Base-by-base conservation (phyloP, 1,284 basidiomycete genomes). In the Trametes versicolor region DNA sequence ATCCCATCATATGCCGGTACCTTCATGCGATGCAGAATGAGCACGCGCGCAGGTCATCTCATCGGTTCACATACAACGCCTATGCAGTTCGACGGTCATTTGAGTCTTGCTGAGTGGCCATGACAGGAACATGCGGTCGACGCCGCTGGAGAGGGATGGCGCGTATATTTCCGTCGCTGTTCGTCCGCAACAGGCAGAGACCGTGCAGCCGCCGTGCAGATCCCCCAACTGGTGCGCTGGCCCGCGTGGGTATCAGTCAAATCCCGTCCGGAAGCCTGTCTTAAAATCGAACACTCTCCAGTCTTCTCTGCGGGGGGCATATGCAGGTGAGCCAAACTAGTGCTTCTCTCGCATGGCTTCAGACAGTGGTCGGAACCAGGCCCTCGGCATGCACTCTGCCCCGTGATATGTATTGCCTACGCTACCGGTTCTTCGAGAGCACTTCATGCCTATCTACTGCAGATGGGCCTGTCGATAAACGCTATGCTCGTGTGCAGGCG, bases 1-100 rank as follows among this genome's bases (percentile, higher is more conserved):
- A 55, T 55, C 36, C 53, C 36, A 41, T 41, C 53, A 41, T 55
- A 9, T 32, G 45, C 23, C 8, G 45, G 45, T 23, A 12, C 45
- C 45, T 25, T 48, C 23, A 10, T 48, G 10, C 12, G 15, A 21
- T 4, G 43, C 12, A 21, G 21, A 25, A 48, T 48, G 21, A 48
- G 21, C 45, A 48, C 45, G 45, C 45, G 45, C 12, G 2, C 23
- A 23, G 12, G 45, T 43, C 19, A 17, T 2, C 41, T 43, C n/a
- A 13, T 43, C n/a, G n/a, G 8, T 43, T 43, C 41, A 8, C 41
- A 43, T 17, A 43, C 41, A 43, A n/a, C 41, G 41, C 15, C 41
- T 39, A 2, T 17, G 15, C 37, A 17, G 19, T 43, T n/a, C 29
- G 29, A 32, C 3, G 29, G 29, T 32, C 29, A 32, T 32, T 32